phyloP scores from a whole-genome alignment of 768 basidiomycete species.

The Tylopilus intermedius region DNA sequence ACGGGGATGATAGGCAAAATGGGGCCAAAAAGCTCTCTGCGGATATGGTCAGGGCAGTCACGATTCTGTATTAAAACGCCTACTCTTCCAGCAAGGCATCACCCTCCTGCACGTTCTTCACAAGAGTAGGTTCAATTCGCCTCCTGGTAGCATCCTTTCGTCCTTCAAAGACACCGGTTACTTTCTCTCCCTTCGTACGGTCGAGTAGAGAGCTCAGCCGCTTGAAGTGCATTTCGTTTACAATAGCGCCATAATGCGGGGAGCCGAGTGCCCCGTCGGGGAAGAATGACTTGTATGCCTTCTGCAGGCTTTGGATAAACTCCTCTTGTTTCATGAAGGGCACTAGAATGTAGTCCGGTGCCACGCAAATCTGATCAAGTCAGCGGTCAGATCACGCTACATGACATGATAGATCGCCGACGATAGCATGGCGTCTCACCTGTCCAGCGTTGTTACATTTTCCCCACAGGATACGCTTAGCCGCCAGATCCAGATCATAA shows the following conservation, averaged over 20 bases:
- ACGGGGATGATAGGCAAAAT: constrained; percentile 60
- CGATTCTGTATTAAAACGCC: constrained; percentile 6
- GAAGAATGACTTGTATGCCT: constrained; percentile 45
- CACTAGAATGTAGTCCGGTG: constrained; percentile 44
- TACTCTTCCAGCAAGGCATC: constrained; percentile 64
- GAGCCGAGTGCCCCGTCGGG: constrained; percentile 48
- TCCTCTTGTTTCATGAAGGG: constrained; percentile 40
- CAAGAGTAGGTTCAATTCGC: constrained; percentile 56
- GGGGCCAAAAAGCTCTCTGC: constrained; percentile 72
- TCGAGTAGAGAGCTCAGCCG: constrained; percentile 50
- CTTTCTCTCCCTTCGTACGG: constrained; percentile 51
- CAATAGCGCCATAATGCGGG: constrained; percentile 44
- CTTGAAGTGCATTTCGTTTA: constrained; percentile 49
- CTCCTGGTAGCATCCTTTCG: constrained; percentile 33
- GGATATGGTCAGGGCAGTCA: not conserved
- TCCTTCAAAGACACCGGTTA: constrained; percentile 43
- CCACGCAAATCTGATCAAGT: constrained; percentile 33
- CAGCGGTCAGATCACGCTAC: not conserved
- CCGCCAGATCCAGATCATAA: constrained; percentile 45
- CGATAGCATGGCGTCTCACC: constrained; percentile 24
- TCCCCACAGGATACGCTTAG: constrained; percentile 63
- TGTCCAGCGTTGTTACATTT: constrained; percentile 66
- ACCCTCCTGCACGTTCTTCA: constrained; percentile 46
- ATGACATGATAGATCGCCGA: not conserved
- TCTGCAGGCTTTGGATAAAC: constrained; percentile 42